Evolutionary conservation across 2,329 filamentous ascomycete genomes (phyloP).

Genomic region (Exutisphaerella laricina): DNA sequence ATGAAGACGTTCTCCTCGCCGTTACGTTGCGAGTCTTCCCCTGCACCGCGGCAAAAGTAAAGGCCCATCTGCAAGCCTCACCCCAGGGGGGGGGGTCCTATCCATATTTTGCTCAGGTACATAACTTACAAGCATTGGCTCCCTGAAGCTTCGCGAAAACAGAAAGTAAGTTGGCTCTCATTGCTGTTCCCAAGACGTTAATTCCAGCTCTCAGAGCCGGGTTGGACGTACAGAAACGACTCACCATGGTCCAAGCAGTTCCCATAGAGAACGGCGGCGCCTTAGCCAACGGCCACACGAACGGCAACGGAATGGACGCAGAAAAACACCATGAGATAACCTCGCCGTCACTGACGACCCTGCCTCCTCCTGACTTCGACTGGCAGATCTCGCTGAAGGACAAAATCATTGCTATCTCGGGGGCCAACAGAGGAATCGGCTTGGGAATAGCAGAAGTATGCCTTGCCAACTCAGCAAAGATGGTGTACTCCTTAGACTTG

Average conservation of each 20-base stretch:
- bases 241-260: slow-evolving; percentile 25
- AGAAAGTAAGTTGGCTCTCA: background rate
- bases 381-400: slow-evolving; percentile 43
- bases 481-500: slow-evolving; percentile 30
- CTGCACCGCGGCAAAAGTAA: too few relatives aligned
- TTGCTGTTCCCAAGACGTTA: background rate
- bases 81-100: too few relatives aligned
- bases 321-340: slow-evolving; percentile 21
- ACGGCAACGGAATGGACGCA: slow-evolving; percentile 15
- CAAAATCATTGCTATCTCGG: slow-evolving; percentile 40
- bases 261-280: slow-evolving; percentile 20
- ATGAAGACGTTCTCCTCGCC: background rate
- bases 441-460: slow-evolving; percentile 31
- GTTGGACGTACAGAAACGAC: too few relatives aligned
- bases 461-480: slow-evolving; percentile 27
- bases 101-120: too few relatives aligned
- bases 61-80: too few relatives aligned
- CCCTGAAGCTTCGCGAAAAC: too few relatives aligned
- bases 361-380: slow-evolving; percentile 41
- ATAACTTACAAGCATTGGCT: too few relatives aligned
- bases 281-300: slow-evolving; percentile 16
- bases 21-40: too few relatives aligned
- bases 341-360: slow-evolving; percentile 35
- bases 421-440: slow-evolving; percentile 30
- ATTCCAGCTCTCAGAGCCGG: background rate